Evolutionary conservation across 192 early-diverging fungal species (phyloP).

Genomic region (Backusella morwellensis): DNA sequence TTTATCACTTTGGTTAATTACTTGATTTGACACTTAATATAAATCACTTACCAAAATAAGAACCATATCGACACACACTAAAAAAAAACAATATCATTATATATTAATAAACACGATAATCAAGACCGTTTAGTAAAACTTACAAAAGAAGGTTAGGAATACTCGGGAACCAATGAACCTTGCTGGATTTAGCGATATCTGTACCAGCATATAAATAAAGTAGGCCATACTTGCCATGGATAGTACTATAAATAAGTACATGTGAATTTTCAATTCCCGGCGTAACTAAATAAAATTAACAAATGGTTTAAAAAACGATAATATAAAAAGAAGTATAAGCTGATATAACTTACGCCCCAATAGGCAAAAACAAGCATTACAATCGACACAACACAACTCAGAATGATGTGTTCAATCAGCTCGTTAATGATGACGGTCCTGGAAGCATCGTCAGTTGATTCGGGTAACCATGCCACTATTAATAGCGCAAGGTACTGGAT

Average conservation of each 20-base stretch:
- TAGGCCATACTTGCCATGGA: conserved; percentile 65
- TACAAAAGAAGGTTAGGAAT: conserved; percentile 58
- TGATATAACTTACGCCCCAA: conserved; percentile 48
- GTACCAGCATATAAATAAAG: conserved; percentile 64
- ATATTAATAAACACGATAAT: not conserved
- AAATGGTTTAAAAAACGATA: not conserved
- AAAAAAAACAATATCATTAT: not conserved
- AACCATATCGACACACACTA: conserved; percentile 48
- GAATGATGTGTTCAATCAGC: conserved; percentile 41
- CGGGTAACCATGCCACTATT: conserved; percentile 41
- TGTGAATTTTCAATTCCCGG: conserved; percentile 49
- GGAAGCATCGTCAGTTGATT: conserved; percentile 7
- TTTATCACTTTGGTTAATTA: not conserved
- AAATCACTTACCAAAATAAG: conserved; percentile 41
- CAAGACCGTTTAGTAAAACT: conserved; percentile 14
- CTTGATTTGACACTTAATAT: not conserved
- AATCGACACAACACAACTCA: conserved; percentile 46
- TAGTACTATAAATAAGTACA: conserved; percentile 60
- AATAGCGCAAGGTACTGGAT: conserved; percentile 69
- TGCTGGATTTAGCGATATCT: conserved; percentile 46
- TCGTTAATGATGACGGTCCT: conserved; percentile 28
- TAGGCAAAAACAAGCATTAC: conserved; percentile 49
- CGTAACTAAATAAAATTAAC: conserved; percentile 38
- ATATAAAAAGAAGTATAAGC: too few relatives aligned
- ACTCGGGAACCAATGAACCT: conserved; percentile 47